phyloP scores from a whole-genome alignment of 2,329 filamentous ascomycete species.

The Diplodia mutila region DNA sequence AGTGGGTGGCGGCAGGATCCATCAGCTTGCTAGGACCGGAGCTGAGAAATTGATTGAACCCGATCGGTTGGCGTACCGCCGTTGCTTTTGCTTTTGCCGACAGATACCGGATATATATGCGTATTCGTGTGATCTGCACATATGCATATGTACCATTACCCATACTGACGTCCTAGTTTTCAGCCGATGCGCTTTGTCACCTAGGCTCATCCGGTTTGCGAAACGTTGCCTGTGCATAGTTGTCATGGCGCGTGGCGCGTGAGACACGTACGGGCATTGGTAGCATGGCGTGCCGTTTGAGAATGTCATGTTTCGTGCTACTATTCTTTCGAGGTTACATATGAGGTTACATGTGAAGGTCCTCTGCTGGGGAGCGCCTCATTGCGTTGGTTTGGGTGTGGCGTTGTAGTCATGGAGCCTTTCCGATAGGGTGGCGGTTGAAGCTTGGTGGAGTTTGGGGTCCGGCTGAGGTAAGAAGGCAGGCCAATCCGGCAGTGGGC shows the following conservation, averaged over 20 bases:
- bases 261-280: conserved; percentile 7
- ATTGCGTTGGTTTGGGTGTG: neutral
- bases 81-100: neutral
- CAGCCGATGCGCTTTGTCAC: neutral
- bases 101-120: neutral
- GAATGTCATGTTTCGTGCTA: neutral
- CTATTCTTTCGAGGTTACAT: neutral
- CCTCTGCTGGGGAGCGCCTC: neutral
- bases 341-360: neutral
- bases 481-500: neutral
- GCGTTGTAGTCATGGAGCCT: neutral
- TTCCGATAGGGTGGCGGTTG: neutral
- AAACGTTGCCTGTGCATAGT: neutral
- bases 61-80: neutral
- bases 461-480: neutral
- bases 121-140: neutral
- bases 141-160: neutral
- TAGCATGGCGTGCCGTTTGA: neutral
- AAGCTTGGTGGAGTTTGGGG: neutral
- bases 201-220: neutral
- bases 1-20: neutral
- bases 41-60: neutral
- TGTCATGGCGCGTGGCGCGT: neutral
- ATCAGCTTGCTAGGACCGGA: neutral
- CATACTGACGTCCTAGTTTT: neutral